Evolutionary conservation across 75 land plant species (phyloP).

Genomic region (Larix kaempferi): DNA sequence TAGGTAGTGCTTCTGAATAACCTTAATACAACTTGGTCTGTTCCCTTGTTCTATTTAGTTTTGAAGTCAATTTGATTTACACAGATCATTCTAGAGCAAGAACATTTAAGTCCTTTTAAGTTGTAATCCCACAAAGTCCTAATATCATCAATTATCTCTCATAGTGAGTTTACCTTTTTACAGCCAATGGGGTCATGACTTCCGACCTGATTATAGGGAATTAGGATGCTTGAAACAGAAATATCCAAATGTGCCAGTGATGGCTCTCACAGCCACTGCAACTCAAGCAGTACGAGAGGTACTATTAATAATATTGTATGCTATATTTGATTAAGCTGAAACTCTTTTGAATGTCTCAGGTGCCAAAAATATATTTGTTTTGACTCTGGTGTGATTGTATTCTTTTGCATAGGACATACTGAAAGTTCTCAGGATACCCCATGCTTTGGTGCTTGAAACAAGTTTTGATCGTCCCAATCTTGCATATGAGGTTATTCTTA

Average conservation of each 20-base stretch:
- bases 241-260: constrained; percentile 69
- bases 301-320: neutral
- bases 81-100: neutral
- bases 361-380: neutral
- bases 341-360: neutral
- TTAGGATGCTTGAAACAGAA: constrained; percentile 67
- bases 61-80: neutral
- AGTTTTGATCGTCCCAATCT: constrained; percentile 91
- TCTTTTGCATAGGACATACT: constrained; percentile 54
- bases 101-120: neutral
- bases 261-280: constrained; percentile 97
- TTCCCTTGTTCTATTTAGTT: neutral
- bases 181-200: constrained; percentile 98
- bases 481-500: constrained; percentile 61
- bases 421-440: constrained; percentile 62
- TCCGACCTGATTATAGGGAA: constrained; percentile 84
- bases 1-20: constrained; percentile 39
- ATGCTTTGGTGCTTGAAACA: constrained; percentile 64
- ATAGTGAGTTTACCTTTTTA: constrained; percentile 1
- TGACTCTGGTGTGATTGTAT: neutral
- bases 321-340: neutral
- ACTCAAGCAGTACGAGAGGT: constrained; percentile 76
- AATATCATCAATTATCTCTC: neutral
- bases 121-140: neutral
- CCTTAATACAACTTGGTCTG: neutral